Percentiles rank a stretch among this genome's conserved stretches.
These are phyloP conservation scores for Penicillium herquei DNA, from an alignment of 495 filamentous ascomycete species.

Conservation along the genomic window DNA sequence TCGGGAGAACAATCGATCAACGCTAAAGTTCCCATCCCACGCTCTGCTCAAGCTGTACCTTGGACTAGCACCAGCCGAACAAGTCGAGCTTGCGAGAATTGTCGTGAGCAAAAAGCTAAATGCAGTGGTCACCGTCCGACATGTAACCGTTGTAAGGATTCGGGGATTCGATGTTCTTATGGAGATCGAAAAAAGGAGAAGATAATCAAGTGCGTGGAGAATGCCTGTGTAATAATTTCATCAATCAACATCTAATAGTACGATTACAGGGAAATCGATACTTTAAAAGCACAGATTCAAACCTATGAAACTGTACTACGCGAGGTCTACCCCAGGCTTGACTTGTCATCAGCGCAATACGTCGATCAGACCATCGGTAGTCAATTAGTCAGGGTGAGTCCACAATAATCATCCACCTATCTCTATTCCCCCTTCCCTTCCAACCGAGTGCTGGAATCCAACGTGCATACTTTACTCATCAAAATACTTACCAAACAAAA, in stretches of 20 bases:
- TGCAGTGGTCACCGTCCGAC: slow-evolving; percentile 56
- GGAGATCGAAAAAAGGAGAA: slow-evolving; percentile 60
- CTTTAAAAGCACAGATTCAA: slow-evolving; percentile 37
- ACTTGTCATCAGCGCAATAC: slow-evolving; percentile 28
- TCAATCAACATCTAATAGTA: slow-evolving; percentile 14
- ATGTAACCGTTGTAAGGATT: slow-evolving; percentile 58
- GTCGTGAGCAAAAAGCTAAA: slow-evolving; percentile 67
- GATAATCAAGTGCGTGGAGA: slow-evolving; percentile 47
- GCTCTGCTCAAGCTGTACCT: slow-evolving; percentile 25
- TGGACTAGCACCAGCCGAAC: slow-evolving; percentile 40
- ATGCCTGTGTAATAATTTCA: background rate
- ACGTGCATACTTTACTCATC: no score
- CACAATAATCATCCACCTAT: background rate
- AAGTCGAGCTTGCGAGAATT: slow-evolving; percentile 67
- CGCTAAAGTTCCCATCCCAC: slow-evolving; percentile 41
- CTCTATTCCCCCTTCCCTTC: background rate
- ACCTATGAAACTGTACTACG: slow-evolving; percentile 35
- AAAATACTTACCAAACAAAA: no score
- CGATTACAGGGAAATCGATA: slow-evolving; percentile 37
- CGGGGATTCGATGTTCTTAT: slow-evolving; percentile 50
- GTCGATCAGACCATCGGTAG: slow-evolving; percentile 35
- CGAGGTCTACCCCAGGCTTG: slow-evolving; percentile 36
- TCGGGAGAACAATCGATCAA: slow-evolving; percentile 22
- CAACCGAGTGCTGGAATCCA: background rate
- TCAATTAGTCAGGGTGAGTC: slow-evolving; percentile 19